Evolutionary conservation across 1,284 basidiomycete genomes (phyloP), one percentile per base, ranked within the genome.

Genomic region (Thelephora terrestris): DNA sequence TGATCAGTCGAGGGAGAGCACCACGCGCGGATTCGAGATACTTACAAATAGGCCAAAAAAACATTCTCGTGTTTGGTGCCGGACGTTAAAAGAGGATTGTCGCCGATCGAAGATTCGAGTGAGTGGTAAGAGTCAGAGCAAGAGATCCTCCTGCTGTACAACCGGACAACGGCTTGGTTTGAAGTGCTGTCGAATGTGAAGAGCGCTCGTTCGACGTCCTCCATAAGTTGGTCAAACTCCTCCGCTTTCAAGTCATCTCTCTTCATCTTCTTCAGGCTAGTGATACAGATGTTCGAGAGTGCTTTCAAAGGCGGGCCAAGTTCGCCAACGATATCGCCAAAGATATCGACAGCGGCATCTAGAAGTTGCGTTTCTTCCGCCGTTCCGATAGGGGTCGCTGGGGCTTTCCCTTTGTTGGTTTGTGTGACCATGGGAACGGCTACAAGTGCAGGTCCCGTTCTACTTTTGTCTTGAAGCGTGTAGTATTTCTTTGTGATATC

Each of bases 1-100:
- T 18, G 47, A 17, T 5, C 12, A 9, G 10, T 10, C 18, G 16
- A 7, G 18, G 35, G 12, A 21, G 7, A 35, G 43, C 24, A n/a
- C 47, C 21, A 14, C 16, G 20, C 14, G 35, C 24, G 36, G 39
- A 12, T 17, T 42, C 44, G 43, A 48, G 23, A 34, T 12, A 74
- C 89, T 61, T 54, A 92, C 91, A 91, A 94, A 62, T 94, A 95
- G 5, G 94, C 83, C 21, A 92, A 64, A 61, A 95, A 93, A 3
- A 96, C 75, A 52, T 78, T 76, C 54, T 87, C 84, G 47, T 71
- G 64, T 36, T 74, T 69, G 50, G 71, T 71, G 4, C 77, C 76
- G 17, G 39, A 42, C 5, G 58, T 56, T n/a, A 73, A 53, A 7
- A 72, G 40, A 1, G 58, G 53, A 32, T 68, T 69, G 2, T 73